These are phyloP conservation scores for Ceratobasidium sp. DNA, from an alignment of 1,284 basidiomycete genomes.

Conservation along the genomic window DNA sequence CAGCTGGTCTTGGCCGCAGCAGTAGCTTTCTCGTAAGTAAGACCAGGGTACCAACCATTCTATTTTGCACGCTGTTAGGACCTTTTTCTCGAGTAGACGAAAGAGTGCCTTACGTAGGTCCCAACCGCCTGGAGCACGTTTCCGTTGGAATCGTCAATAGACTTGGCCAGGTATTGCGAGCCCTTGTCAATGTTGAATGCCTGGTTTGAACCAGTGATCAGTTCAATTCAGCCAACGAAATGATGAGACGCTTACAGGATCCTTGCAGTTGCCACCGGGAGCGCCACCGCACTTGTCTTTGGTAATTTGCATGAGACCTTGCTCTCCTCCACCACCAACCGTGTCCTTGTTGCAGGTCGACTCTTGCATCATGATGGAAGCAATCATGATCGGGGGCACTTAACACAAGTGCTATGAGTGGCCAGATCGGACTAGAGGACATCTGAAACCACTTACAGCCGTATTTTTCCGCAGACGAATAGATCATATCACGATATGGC, in stretches of 20 bases:
- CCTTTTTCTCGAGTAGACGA: no score
- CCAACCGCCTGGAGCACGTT: conserved; percentile 72
- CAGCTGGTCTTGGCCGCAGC: conserved; percentile 60
- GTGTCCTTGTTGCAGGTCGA: conserved; percentile 73
- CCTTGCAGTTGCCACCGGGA: conserved; percentile 68
- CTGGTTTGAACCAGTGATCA: conserved; percentile 49
- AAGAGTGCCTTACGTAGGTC: conserved; percentile 84
- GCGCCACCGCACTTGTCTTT: conserved; percentile 77
- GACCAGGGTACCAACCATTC: conserved; percentile 40
- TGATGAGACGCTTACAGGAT: conserved; percentile 58
- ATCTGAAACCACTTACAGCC: conserved; percentile 49
- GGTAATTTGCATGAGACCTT: conserved; percentile 87
- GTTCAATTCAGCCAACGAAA: conserved; percentile 5
- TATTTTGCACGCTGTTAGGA: neutral
- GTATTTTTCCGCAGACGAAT: conserved; percentile 64
- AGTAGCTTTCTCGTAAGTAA: conserved; percentile 61
- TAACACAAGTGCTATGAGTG: neutral
- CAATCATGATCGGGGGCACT: conserved; percentile 77
- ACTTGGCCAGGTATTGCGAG: conserved; percentile 65
- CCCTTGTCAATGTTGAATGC: conserved; percentile 73
- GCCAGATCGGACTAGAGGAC: neutral
- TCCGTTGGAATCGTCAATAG: conserved; percentile 62
- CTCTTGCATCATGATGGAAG: conserved; percentile 86
- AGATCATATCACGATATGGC: conserved; percentile 63
- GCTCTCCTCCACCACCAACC: conserved; percentile 78